Evolutionary conservation across 2,329 filamentous ascomycete species (phyloP), one percentile per base, ranked within the genome.

Genomic region (Simplicillium sp.): DNA sequence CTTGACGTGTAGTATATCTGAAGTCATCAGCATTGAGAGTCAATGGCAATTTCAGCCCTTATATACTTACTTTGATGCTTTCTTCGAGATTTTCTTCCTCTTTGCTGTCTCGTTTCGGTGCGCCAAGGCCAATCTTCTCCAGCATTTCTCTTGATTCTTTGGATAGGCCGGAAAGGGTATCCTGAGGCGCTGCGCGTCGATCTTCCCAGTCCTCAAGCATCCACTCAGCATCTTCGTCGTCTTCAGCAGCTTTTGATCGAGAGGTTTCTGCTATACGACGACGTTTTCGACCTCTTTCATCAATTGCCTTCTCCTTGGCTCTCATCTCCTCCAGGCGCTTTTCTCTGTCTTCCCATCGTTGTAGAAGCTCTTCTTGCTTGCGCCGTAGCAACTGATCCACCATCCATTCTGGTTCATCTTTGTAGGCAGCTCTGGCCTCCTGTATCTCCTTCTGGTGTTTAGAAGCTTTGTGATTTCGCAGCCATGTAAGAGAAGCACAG

Each of bases 1-100:
- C 89, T 77, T 7, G 89, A 96, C 42, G 88, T 92, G 62, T 90
- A 95, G 60, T 86, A 94, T 39, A 96, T 85, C 70, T 80, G 58
- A 36, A 31, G 59, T 62, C 58, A 65, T 56, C 54, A 55, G 41
- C 35, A 34, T 39, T 34, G 16, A 28, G 36, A 29, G 40, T 36
- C 39, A 37, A 39, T 20, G 4, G 40, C n/a, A 41, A 20, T 36
- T 34, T 16, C 15, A 36, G 39, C 36, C 36, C 20, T 35, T 38
- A 38, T 48, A 33, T 33, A 25, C 55, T 51, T 52, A 78, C 75
- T 66, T 90, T 94, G 38, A 84, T 68, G 48, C 83, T 79, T 41
- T 87, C 77, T 11, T 76, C 68, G 7, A 71, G 59, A 31, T 75
- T 67, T 9, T 62, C 62, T 2, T 64, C 59, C 2, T 68, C 61